Base-by-base conservation (phyloP, 192 early-diverging fungal genomes). In the Backusella tuberculispora region DNA sequence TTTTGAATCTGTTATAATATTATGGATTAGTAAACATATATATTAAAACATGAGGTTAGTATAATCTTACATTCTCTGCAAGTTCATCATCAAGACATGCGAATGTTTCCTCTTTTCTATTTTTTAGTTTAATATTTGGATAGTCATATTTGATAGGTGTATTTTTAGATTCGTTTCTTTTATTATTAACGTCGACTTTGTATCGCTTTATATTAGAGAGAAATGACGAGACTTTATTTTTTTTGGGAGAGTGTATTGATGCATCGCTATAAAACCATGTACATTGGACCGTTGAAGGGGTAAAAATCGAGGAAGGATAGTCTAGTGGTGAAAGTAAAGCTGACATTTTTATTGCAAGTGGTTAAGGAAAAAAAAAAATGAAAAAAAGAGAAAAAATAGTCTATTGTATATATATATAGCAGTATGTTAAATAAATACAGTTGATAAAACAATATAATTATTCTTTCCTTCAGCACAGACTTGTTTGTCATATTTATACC, bases 11-110 rank as follows among this genome's bases (percentile, higher is more conserved):
- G 67, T 1, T n/a, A n/a, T 19, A 17, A 10, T 48, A 9, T 10
- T 41, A 19, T 41, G 15, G 5, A 5, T 73, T n/a, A 34, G 15
- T 44, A 29, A 29, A 14, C 8, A 21, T 2, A 19, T 41, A 15
- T 37, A n/a, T 34, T 12, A 3, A 37, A 19, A 60, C 10, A 2
- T 24, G 38, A 46, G 19, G 21, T 41, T 65, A 67, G 44, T 46
- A 67, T 67, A 10, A 40, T 74, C 45, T 26, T 37, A 74, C 65
- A 47, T 66, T 66, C 38, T 74, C 63, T 37, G 73, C 64, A 41
- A 67, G 44, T 13, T 46, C 24, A 9, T 44, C 7, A 42, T 53
- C 46, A 66, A 74, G 46, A 68, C 64, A 74, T 24, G 64, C 17
- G 21, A 40, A 74, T 56, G 73, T 53, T 21, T 74, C 26, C 24